phyloP scores from a whole-genome alignment of 1,284 basidiomycete species.

The Vanrija humicola region DNA sequence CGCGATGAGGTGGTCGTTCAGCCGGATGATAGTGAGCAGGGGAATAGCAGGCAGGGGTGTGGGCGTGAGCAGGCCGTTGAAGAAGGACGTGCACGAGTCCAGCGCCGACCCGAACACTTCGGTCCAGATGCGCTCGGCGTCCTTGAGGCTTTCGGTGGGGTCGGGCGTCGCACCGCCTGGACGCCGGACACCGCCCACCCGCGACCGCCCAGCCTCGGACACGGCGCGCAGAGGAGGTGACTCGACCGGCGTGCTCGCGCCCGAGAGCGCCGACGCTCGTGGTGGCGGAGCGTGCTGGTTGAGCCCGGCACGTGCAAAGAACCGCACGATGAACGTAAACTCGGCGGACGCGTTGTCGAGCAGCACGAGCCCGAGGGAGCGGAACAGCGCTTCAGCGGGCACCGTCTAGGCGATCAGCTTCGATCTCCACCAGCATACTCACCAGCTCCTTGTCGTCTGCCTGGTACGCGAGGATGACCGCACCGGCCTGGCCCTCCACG shows the following conservation, averaged over 20 bases:
- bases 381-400: conserved; percentile 72
- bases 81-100: conserved; percentile 62
- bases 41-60: conserved; percentile 63
- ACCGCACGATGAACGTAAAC: conserved; percentile 76
- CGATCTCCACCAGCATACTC: conserved; percentile 37
- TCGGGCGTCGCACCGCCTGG: conserved; percentile 38
- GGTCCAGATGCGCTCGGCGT: conserved; percentile 66
- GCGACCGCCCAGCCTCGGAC: conserved; percentile 29
- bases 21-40: conserved; percentile 79
- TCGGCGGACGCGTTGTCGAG: conserved; percentile 90
- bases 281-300: background rate
- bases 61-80: conserved; percentile 37
- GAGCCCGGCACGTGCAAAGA: conserved; percentile 57
- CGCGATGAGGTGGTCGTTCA: conserved; percentile 70
- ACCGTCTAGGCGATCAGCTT: conserved; percentile 61
- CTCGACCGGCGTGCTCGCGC: conserved; percentile 26
- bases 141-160: conserved; percentile 46
- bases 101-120: conserved; percentile 83
- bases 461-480: conserved; percentile 75
- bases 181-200: background rate
- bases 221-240: conserved; percentile 28
- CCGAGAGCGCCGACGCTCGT: background rate
- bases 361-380: conserved; percentile 79
- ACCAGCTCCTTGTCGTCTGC: conserved; percentile 80
- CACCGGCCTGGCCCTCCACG: conserved; percentile 59